Evolutionary conservation across 2,329 filamentous ascomycete species (phyloP).

Genomic region (Pseudogymnoascus sp.): DNA sequence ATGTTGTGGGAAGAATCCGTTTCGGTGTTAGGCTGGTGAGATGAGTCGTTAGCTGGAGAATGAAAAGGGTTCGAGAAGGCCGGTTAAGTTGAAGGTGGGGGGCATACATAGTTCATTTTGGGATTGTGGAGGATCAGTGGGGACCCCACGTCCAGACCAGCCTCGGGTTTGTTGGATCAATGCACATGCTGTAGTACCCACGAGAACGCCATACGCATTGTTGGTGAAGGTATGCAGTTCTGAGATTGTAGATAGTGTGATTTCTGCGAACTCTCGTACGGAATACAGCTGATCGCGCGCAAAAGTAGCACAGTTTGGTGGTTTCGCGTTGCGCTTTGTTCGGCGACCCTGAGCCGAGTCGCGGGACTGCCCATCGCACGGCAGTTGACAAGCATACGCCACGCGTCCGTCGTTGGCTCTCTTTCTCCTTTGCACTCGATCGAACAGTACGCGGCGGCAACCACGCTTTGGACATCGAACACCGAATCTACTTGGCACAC

Average conservation of each 20-base stretch:
- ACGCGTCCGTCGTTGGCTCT: background rate
- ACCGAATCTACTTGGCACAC: background rate
- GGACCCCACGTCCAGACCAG: background rate
- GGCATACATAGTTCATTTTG: background rate
- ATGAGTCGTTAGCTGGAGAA: background rate
- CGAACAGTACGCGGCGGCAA: background rate
- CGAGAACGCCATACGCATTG: background rate
- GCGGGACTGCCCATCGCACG: background rate
- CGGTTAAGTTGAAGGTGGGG: background rate
- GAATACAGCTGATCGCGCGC: background rate
- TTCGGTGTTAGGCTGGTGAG: background rate
- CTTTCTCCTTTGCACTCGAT: background rate
- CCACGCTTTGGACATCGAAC: background rate
- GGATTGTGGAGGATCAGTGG: background rate
- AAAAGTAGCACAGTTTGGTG: background rate
- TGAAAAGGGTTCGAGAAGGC: background rate
- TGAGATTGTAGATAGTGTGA: background rate
- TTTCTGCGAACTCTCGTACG: background rate
- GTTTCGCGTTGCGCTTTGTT: background rate
- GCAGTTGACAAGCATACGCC: background rate
- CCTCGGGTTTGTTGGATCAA: background rate
- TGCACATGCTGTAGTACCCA: background rate
- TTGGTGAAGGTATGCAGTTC: background rate
- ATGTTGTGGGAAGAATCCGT: background rate
- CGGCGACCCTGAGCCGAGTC: background rate